phyloP scores from a whole-genome alignment of 768 basidiomycete species.

The Royoungia palumana region DNA sequence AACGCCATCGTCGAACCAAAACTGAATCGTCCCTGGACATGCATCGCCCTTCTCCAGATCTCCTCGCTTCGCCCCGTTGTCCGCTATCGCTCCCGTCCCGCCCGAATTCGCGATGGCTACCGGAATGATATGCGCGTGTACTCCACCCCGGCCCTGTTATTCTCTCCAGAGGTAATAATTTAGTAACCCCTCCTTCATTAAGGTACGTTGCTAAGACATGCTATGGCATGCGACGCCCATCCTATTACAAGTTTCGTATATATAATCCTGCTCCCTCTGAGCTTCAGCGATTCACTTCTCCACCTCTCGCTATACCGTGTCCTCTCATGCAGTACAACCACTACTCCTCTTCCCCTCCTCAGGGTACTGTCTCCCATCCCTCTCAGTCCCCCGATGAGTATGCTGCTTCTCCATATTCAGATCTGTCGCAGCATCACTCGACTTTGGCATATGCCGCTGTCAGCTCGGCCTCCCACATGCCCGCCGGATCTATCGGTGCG shows the following conservation, averaged over 20 bases:
- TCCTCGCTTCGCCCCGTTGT: conserved; percentile 19
- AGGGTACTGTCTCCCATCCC: conserved; percentile 16
- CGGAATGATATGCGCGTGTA: conserved; percentile 34
- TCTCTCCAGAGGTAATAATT: conserved; percentile 36
- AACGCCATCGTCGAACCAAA: conserved; percentile 33
- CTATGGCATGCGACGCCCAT: conserved; percentile 34
- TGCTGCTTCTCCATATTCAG: conserved; percentile 17
- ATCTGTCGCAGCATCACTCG: conserved; percentile 24
- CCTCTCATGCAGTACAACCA: conserved; percentile 29
- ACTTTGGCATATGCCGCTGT: conserved; percentile 26
- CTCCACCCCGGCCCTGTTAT: conserved; percentile 34
- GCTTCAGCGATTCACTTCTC: conserved; percentile 6
- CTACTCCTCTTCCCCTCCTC: conserved; percentile 21
- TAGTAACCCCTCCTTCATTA: conserved; percentile 36
- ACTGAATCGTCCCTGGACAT: conserved; percentile 17
- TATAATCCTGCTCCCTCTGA: conserved; percentile 21
- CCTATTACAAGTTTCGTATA: conserved; percentile 35
- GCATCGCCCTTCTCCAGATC: conserved; percentile 28
- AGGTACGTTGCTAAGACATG: conserved; percentile 38
- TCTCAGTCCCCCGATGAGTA: conserved; percentile 22
- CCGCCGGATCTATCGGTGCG: conserved; percentile 28
- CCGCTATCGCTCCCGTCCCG: conserved; percentile 29
- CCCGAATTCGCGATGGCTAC: conserved; percentile 32
- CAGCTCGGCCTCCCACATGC: conserved; percentile 16
- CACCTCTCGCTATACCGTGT: background rate